Base-by-base conservation (phyloP, 805 yeast species). In the Hanseniaspora valbyensis region DNA sequence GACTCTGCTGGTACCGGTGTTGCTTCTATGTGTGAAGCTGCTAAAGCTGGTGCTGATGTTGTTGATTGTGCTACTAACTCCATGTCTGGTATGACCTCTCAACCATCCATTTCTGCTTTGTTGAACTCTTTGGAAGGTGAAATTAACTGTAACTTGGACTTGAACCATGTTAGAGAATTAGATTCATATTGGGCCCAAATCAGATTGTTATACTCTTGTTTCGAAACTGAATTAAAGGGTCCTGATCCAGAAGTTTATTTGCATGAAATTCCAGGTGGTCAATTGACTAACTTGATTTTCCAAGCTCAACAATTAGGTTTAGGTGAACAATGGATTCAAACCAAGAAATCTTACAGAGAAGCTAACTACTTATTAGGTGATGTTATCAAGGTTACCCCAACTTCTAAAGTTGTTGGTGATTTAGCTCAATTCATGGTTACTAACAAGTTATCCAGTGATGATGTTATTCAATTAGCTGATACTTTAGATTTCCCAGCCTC, bases 1-100 rank as follows among this genome's bases (percentile, higher is more conserved):
- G 99, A 92, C 70, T 89, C 97, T 56, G 98, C 99, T 33, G 99
- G 98, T 72, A 92, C 98, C 52, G 99, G 95, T 69, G 96, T 92
- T 57, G 90, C 96, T 41, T 83, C 95, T 30, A 89, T 90, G 92
- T 82, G 82, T 60, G 95, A 92, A 3, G 82, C 89, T 66, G 96
- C 96, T 18, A 67, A 73, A 59, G 95, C 96, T 34, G 99, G 99
- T 62, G 98, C 97, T 36, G 98, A 92, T 72, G 94, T 84, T 53
- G 97, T 92, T 59, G 99, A 92, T 67, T 94, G 88, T 61, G 97
- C 97, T 7, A 78, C 94, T 53, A 92, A 92, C 75, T 87, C 96
- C 28, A 82, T 92, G 87, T 89, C 96, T 54, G 98, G 98, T 62
- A 75, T 92, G 81, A 92, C 99, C 16, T 89, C 97, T 52, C 99